Evolutionary conservation across 1,284 basidiomycete species (phyloP), one percentile per base, ranked within the genome.

Genomic region (Peniophora sp.): DNA sequence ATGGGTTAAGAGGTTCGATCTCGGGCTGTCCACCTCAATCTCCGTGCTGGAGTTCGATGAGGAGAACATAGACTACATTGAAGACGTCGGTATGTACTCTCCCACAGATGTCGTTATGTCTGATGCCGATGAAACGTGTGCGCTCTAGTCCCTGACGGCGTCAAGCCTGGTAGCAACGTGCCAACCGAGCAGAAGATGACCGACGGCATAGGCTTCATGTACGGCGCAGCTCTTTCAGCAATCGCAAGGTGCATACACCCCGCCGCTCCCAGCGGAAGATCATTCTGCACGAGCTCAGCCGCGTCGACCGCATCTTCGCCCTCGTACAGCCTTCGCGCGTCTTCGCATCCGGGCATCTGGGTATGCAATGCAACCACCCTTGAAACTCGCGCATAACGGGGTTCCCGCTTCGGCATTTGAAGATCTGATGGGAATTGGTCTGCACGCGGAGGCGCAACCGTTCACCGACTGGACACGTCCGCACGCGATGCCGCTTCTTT

Each of bases 131-230:
- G 8, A 17, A 5, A 41, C 15, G 15, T 41, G n/a, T n/a, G n/a
- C n/a, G n/a, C n/a, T n/a, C n/a, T n/a, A 41, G 37, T 41, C 8
- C 8, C 37, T 8, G 37, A 41, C 5, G 37, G 37, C 5, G 8
- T n/a, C 5, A 41, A 8, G 18, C 37, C 37, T 8, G 15, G 15
- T n/a, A 47, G 57, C 42, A 61, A 65, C 37, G 62, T 73, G 0
- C 70, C 76, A 0, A 65, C 83, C 0, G 77, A 86, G 22, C 72
- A 78, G 52, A 72, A 77, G 15, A 74, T 84, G 61, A 89, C 87
- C 0, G 86, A 89, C 59, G 86, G 86, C 0, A 85, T 81, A 61
- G 85, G 86, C 0, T 77, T 73, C 44, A 83, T 88, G 43, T 89
- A 86, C 59, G 72, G 70, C 3, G 70, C 78, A 0, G 83, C 76